Evolutionary conservation across 2,329 filamentous ascomycete genomes (phyloP).

Genomic region (Leptographium lundbergii): DNA sequence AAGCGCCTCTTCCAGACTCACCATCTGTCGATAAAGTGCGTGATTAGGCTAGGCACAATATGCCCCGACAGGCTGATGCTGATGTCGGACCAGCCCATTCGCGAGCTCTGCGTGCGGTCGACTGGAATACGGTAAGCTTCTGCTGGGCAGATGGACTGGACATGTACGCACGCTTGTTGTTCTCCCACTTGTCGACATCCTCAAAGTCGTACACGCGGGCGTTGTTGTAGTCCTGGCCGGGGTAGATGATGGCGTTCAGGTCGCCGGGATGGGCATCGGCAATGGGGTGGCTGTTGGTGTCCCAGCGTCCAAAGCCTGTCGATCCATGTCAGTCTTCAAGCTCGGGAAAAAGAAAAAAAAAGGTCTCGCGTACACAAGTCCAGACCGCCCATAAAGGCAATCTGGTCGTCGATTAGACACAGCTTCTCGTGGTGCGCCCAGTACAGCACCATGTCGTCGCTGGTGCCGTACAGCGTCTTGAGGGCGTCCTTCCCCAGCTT

Average conservation of each 20-base stretch:
- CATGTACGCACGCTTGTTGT: slow-evolving; percentile 53
- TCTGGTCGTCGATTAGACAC: slow-evolving; percentile 63
- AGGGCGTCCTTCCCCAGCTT: slow-evolving; percentile 61
- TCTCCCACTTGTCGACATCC: slow-evolving; percentile 64
- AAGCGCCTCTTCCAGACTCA: slow-evolving; percentile 14
- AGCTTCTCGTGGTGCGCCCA: slow-evolving; percentile 95
- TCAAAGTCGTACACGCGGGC: slow-evolving; percentile 72
- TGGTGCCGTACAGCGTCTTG: slow-evolving; percentile 69
- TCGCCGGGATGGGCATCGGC: slow-evolving; percentile 72
- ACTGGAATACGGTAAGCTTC: slow-evolving; percentile 29
- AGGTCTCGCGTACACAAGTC: slow-evolving; percentile 52
- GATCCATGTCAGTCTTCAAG: slow-evolving; percentile 6
- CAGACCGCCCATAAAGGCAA: slow-evolving; percentile 83
- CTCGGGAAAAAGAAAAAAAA: not conserved
- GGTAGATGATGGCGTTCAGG: slow-evolving; percentile 64
- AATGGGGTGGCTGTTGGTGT: slow-evolving; percentile 76
- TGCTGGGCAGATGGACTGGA: not conserved
- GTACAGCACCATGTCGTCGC: slow-evolving; percentile 70
- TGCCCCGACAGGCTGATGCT: slow-evolving; percentile 64
- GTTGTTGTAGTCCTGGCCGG: slow-evolving; percentile 90
- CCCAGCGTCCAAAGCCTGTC: slow-evolving; percentile 68
- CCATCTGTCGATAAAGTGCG: slow-evolving; percentile 79
- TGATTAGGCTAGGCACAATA: slow-evolving; percentile 59
- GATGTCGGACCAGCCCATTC: slow-evolving; percentile 91
- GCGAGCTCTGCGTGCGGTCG: slow-evolving; percentile 62